These are phyloP conservation scores for Akanthomyces dipterigenus DNA, from an alignment of 2,329 filamentous ascomycete species.

Conservation along the genomic window DNA sequence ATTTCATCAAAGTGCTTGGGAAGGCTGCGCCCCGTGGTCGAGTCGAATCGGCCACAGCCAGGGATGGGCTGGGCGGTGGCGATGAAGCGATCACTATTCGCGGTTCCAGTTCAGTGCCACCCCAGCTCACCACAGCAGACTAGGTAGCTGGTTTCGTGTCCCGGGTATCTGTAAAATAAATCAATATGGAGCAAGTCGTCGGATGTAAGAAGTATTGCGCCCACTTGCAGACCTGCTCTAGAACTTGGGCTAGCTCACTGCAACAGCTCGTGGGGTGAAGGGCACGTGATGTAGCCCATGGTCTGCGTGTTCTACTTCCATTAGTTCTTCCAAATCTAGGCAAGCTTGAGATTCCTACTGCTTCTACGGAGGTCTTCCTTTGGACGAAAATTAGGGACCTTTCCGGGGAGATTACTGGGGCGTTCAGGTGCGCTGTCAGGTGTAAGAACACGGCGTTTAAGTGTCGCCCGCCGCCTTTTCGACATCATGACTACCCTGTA, in stretches of 20 bases:
- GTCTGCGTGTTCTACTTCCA: not conserved
- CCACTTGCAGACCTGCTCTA: conserved; percentile 1
- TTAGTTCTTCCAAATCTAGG: not conserved
- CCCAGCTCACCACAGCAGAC: not conserved
- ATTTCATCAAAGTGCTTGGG: not conserved
- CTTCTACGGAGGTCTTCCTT: not conserved
- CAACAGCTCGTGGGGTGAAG: not conserved
- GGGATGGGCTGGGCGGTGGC: not conserved
- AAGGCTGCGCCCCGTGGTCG: not conserved
- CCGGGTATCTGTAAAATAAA: not conserved
- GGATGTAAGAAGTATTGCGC: not conserved
- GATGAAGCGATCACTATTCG: not conserved
- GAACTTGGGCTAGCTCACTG: not conserved
- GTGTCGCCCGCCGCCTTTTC: no score
- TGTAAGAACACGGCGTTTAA: no score
- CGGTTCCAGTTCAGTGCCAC: not conserved
- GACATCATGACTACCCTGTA: no score
- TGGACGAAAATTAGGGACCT: no score
- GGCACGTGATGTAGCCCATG: not conserved
- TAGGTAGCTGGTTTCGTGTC: not conserved
- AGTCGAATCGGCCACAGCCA: not conserved
- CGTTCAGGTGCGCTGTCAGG: not conserved
- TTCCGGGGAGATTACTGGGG: not conserved
- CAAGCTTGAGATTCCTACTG: not conserved
- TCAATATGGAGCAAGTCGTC: not conserved